Conservation (phyloP, 176 grass and related monocot genomes). For the Oryza officinalis region DNA sequence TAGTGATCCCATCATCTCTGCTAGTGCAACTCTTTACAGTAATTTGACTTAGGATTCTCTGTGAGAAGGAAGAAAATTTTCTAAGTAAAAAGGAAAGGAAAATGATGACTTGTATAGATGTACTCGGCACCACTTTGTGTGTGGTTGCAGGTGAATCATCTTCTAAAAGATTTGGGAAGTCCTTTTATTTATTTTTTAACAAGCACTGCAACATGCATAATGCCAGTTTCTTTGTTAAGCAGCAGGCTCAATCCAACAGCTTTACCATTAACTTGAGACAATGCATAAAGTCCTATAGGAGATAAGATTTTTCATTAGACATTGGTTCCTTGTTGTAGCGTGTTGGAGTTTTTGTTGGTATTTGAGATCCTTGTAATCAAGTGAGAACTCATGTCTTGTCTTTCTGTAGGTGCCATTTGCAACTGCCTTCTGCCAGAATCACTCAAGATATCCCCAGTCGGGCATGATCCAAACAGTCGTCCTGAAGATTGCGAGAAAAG, state of each 20-base stretch:
- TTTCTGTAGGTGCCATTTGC: conserved; percentile 75
- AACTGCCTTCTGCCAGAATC: conserved; percentile 84
- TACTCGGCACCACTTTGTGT: neutral
- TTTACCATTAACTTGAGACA: neutral
- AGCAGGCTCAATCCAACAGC: neutral
- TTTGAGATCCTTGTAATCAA: neutral
- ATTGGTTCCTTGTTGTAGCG: neutral
- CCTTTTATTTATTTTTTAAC: neutral
- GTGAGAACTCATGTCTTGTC: neutral
- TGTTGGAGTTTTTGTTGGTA: neutral
- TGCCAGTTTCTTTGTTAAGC: neutral
- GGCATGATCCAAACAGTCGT: conserved; percentile 68
- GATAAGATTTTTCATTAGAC: neutral
- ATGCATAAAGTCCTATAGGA: neutral
- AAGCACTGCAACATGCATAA: neutral
- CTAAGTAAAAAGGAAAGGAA: neutral
- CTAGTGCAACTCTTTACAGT: conserved; percentile 13
- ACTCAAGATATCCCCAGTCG: conserved; percentile 78
- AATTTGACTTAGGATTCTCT: neutral
- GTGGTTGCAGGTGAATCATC: neutral
- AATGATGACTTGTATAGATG: neutral
- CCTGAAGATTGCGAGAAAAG: conserved; percentile 76
- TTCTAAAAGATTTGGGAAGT: neutral
- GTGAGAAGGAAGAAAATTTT: neutral
- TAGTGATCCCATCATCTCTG: conserved; percentile 17